Conservation (phyloP, 2,329 filamentous ascomycete species). For the Trichoderma sp. region DNA sequence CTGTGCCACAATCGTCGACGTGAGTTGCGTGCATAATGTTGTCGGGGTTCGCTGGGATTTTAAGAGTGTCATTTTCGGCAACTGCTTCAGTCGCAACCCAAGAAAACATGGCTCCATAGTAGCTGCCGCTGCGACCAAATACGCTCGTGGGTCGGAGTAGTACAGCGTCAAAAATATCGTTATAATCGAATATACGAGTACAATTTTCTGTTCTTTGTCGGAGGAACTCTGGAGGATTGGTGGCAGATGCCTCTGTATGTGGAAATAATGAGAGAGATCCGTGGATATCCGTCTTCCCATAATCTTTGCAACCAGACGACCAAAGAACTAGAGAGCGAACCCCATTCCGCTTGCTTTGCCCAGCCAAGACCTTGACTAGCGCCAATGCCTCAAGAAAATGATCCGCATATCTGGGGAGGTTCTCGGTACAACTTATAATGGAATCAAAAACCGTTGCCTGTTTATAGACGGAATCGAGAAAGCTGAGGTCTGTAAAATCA, state of each 20-base stretch:
- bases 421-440: constrained; percentile 41
- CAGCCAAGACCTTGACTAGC: constrained; percentile 39
- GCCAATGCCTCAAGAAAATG: constrained; percentile 42
- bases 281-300: constrained; percentile 41
- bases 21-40: constrained; percentile 50
- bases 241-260: constrained; percentile 45
- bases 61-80: constrained; percentile 28
- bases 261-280: constrained; percentile 38
- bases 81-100: constrained; percentile 33
- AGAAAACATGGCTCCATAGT: constrained; percentile 44
- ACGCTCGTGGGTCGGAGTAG: constrained; percentile 50
- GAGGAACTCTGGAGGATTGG: constrained; percentile 34
- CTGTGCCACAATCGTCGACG: constrained; percentile 51
- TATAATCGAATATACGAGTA: constrained; percentile 40
- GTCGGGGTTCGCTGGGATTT: constrained; percentile 36
- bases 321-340: constrained; percentile 46
- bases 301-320: constrained; percentile 54
- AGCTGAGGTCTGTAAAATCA: not conserved
- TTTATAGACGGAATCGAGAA: not conserved
- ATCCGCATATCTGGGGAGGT: constrained; percentile 39
- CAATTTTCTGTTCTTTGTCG: constrained; percentile 37
- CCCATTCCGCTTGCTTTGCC: not conserved
- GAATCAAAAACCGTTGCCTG: not conserved
- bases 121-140: constrained; percentile 48
- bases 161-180: constrained; percentile 43